A percentile compares a stretch with the other conserved stretches of the same genome.
Evolutionary conservation across 257 asterid species (phyloP).

Genomic region (Linaria vulgaris): DNA sequence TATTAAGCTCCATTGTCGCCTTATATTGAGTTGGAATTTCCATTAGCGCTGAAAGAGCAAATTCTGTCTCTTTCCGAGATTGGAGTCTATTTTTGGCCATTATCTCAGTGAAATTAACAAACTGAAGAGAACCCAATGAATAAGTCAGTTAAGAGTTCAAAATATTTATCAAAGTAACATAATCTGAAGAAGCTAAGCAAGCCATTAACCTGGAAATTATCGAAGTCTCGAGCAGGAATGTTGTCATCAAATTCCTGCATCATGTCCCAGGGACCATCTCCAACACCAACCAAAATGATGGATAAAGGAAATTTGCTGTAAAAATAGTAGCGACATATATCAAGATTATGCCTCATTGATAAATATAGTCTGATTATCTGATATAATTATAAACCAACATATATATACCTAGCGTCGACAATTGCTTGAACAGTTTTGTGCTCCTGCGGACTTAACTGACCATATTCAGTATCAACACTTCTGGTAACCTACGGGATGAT

Average conservation of each 20-base stretch:
- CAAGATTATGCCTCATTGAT: constrained; percentile 8
- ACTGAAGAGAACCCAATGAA: constrained; percentile 44
- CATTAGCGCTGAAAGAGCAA: constrained; percentile 94
- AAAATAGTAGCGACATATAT: constrained; percentile 17
- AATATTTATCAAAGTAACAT: not conserved
- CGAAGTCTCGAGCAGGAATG: constrained; percentile 80
- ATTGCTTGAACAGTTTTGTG: constrained; percentile 89
- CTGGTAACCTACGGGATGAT: constrained; percentile 68
- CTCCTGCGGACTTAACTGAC: constrained; percentile 91
- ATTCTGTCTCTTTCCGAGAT: constrained; percentile 84
- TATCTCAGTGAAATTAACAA: constrained; percentile 90
- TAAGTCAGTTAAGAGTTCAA: constrained; percentile 11
- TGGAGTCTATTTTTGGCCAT: constrained; percentile 75
- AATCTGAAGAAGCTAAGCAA: constrained; percentile 4
- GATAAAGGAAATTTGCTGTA: constrained; percentile 83
- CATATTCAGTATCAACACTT: constrained; percentile 81
- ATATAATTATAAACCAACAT: not conserved
- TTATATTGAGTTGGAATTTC: constrained; percentile 91
- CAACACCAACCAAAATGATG: constrained; percentile 83
- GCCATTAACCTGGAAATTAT: constrained; percentile 75
- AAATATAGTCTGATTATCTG: constrained; percentile 11
- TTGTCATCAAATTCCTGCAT: constrained; percentile 91
- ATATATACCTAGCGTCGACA: constrained; percentile 75
- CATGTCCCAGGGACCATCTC: constrained; percentile 98
- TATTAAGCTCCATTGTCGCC: constrained; percentile 88